These are phyloP conservation scores for Kandelia obovata DNA, from an alignment of 345 rosid species.

Conservation along the genomic window DNA sequence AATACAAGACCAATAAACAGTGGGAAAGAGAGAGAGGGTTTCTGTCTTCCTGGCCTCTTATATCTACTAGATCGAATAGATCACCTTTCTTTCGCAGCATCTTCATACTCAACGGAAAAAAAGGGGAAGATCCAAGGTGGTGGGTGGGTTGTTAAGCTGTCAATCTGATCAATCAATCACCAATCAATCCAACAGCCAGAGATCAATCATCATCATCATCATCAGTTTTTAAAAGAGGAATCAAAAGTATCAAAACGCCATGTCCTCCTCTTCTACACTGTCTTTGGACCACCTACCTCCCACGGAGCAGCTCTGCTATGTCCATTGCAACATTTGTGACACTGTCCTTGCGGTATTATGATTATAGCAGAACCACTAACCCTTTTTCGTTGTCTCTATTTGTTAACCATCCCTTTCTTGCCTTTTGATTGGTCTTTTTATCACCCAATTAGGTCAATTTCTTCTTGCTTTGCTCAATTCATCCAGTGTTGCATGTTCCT, in stretches of 20 bases:
- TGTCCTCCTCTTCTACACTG: constrained; percentile 36
- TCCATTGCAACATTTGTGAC: constrained; percentile 92
- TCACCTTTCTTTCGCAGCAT: constrained; percentile 32
- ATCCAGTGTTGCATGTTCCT: not conserved
- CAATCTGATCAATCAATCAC: constrained; percentile 41
- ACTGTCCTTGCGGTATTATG: constrained; percentile 80
- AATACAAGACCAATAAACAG: constrained; percentile 21
- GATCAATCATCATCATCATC: constrained; percentile 20
- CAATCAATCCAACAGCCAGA: no score
- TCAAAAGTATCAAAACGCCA: constrained; percentile 17
- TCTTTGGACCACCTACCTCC: constrained; percentile 36
- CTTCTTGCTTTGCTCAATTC: not conserved
- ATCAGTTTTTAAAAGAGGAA: constrained; percentile 25
- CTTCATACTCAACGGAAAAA: constrained; percentile 8
- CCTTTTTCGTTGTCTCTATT: not conserved
- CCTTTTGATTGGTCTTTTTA: not conserved
- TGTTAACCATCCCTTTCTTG: not conserved
- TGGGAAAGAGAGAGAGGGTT: constrained; percentile 14
- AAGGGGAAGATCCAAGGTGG: constrained; percentile 45
- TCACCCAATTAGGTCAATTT: not conserved
- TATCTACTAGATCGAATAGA: constrained; percentile 23
- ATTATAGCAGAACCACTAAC: not conserved
- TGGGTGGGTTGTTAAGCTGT: constrained; percentile 47
- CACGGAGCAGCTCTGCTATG: constrained; percentile 95
- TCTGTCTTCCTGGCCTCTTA: constrained; percentile 17